phyloP scores from a whole-genome alignment of 257 asterid species.

The Scutellaria minor region DNA sequence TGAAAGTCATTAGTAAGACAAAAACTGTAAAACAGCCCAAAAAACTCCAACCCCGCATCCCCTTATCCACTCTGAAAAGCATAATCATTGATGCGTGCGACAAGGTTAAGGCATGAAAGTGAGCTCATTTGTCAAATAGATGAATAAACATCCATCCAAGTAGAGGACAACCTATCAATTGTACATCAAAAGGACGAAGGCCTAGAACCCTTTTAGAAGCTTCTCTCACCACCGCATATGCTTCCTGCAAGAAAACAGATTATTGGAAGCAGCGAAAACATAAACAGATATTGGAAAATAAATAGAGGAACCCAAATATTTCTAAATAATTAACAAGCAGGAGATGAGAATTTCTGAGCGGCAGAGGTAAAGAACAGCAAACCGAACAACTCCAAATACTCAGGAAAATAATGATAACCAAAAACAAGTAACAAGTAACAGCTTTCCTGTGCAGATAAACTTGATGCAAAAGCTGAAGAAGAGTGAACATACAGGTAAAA shows the following conservation, averaged over 20 bases:
- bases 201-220: conserved; percentile 97
- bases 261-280: conserved; percentile 12
- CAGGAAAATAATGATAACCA: no score
- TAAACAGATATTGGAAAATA: not conserved
- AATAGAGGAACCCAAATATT: not conserved
- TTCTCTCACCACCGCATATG: conserved; percentile 91
- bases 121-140: conserved; percentile 11
- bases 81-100: conserved; percentile 8
- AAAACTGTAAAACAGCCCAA: conserved; percentile 1
- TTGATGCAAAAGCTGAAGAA: conserved; percentile 10
- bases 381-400: no score
- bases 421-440: not conserved
- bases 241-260: conserved; percentile 69
- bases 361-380: not conserved
- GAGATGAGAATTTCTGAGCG: no score
- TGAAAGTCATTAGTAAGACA: not conserved
- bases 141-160: conserved; percentile 1
- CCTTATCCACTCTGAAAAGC: conserved; percentile 20
- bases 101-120: conserved; percentile 5
- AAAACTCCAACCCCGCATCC: not conserved
- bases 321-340: not conserved
- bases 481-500: conserved; percentile 72
- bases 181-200: conserved; percentile 97
- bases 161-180: conserved; percentile 69
- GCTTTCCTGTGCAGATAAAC: not conserved